Evolutionary conservation across 1,139 yeast genomes (phyloP).

Genomic region (Geotrichum citri-aurantii): DNA sequence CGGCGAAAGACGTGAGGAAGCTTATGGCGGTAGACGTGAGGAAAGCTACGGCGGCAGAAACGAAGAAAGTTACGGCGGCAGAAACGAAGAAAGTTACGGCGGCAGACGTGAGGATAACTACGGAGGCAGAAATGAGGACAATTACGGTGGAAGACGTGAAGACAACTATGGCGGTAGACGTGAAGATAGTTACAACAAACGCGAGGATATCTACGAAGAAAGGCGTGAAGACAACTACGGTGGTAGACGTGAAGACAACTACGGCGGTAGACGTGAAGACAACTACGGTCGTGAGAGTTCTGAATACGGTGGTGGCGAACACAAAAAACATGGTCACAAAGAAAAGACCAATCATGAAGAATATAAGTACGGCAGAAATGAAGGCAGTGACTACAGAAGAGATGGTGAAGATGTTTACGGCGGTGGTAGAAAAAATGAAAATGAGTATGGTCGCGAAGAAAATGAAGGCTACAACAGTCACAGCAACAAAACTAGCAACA

Average conservation of each 20-base stretch:
- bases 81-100: not conserved
- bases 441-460: not conserved
- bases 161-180: not conserved
- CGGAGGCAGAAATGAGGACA: not conserved
- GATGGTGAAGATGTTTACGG: not conserved
- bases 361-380: not conserved
- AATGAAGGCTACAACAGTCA: not conserved
- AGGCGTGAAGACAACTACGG: not conserved
- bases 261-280: not conserved
- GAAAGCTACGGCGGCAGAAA: not conserved
- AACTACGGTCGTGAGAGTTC: not conserved
- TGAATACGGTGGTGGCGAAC: not conserved
- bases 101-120: not conserved
- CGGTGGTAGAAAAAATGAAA: not conserved
- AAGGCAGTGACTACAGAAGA: not conserved
- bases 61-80: not conserved
- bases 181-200: not conserved
- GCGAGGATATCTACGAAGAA: not conserved
- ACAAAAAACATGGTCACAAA: not conserved
- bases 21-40: not conserved
- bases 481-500: conserved; percentile 3
- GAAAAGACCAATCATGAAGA: not conserved
- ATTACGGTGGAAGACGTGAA: not conserved
- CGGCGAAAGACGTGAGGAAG: not conserved
- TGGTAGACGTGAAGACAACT: not conserved